These are phyloP conservation scores for Phialophora tarda DNA, from an alignment of 2,329 filamentous ascomycete species.

Conservation along the genomic window DNA sequence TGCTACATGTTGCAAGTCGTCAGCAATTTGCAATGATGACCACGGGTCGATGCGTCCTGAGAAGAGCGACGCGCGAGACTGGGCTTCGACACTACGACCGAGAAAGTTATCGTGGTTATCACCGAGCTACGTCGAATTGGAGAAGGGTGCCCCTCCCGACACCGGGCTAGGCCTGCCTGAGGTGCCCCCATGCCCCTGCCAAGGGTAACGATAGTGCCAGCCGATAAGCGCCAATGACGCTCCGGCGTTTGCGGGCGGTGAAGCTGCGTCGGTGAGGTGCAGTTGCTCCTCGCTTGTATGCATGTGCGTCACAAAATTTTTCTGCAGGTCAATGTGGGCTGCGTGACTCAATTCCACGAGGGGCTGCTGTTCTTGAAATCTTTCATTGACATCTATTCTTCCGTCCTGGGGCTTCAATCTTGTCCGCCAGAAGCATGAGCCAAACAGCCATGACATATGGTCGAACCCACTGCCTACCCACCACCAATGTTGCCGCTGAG, in stretches of 20 bases:
- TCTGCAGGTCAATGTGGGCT: background rate
- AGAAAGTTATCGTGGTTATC: background rate
- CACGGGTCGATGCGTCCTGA: background rate
- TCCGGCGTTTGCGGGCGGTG: constrained; percentile 11
- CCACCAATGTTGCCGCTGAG: constrained; percentile 41
- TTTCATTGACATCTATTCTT: background rate
- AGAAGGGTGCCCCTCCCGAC: background rate
- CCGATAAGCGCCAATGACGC: background rate
- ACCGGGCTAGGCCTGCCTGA: background rate
- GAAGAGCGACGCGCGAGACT: background rate
- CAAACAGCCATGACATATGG: constrained; percentile 42
- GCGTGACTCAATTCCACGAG: constrained; percentile 1
- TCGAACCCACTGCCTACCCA: constrained; percentile 35
- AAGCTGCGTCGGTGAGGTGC: background rate
- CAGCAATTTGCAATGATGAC: background rate
- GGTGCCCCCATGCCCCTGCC: background rate
- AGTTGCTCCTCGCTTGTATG: background rate
- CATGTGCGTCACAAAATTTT: constrained; percentile 17
- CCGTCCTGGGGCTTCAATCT: constrained; percentile 24
- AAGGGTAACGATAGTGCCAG: constrained; percentile 2
- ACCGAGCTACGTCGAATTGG: background rate
- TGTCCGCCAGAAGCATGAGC: constrained; percentile 44
- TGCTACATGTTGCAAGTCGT: background rate
- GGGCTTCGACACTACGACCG: background rate
- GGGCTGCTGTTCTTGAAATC: background rate